Evolutionary conservation across 345 rosid genomes (phyloP).

Genomic region (Iberis pinnata): DNA sequence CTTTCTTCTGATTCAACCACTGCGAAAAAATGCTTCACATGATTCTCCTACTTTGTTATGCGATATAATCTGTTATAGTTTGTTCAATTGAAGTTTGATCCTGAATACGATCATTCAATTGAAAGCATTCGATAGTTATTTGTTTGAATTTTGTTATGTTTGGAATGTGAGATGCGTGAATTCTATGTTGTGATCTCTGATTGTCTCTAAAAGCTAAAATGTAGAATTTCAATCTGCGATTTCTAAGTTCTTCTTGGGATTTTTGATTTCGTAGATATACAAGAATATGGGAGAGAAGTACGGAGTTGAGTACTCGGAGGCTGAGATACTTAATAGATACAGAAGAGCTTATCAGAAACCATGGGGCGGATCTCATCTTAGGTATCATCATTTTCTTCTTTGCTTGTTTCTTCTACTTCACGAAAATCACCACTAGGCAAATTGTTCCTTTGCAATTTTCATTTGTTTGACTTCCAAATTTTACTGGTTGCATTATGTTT

Average conservation of each 20-base stretch:
- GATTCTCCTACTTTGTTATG: neutral
- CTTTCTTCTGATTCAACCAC: neutral
- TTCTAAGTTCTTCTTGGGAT: neutral
- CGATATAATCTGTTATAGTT: too few relatives aligned
- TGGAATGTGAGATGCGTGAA: neutral
- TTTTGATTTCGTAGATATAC: constrained; percentile 52
- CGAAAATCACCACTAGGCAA: neutral
- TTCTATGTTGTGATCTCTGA: neutral
- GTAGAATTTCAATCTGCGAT: neutral
- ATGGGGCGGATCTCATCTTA: constrained; percentile 94
- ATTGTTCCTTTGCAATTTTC: neutral
- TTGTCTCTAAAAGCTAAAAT: neutral
- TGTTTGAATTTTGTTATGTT: too few relatives aligned
- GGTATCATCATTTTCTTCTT: constrained; percentile 34
- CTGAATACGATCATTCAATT: too few relatives aligned
- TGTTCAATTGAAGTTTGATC: too few relatives aligned
- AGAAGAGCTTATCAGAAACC: constrained; percentile 90
- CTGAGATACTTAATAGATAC: constrained; percentile 76
- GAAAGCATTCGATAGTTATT: neutral
- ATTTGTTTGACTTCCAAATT: neutral
- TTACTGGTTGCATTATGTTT: neutral
- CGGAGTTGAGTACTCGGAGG: constrained; percentile 79
- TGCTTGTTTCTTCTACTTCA: neutral
- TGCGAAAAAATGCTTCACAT: neutral
- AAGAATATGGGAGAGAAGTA: constrained; percentile 82